A percentile compares a stretch with the other conserved stretches of the same genome.
Conservation (phyloP, 352 stramenopile genomes). For the Phytophthora pseudosyringae region DNA sequence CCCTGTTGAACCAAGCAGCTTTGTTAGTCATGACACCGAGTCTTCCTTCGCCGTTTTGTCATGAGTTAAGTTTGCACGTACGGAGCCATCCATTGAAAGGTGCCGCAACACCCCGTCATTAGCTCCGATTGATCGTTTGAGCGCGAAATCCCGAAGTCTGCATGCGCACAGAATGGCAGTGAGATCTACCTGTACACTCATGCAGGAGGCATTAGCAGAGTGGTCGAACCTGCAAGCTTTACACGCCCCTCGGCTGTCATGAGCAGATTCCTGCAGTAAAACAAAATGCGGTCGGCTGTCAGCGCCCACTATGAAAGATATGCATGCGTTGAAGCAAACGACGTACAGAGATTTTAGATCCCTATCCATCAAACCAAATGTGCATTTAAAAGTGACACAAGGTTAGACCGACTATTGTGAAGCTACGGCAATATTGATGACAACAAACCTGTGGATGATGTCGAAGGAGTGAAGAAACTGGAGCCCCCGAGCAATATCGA, state of each 20-base stretch:
- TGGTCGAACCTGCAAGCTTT: conserved; percentile 63
- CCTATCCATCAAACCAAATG: conserved; percentile 23
- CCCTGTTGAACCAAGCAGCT: conserved; percentile 34
- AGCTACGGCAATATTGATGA: not conserved
- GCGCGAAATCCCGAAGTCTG: conserved; percentile 83
- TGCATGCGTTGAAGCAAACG: not conserved
- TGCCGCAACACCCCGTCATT: conserved; percentile 83
- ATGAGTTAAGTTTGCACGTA: conserved; percentile 37
- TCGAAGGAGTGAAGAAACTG: conserved; percentile 85
- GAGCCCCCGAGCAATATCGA: conserved; percentile 72
- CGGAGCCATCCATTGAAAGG: conserved; percentile 87
- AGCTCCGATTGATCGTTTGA: conserved; percentile 52
- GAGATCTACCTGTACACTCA: not conserved
- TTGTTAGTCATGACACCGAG: not conserved
- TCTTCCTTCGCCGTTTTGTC: not conserved
- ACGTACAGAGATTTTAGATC: conserved; percentile 84
- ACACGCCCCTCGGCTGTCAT: conserved; percentile 74
- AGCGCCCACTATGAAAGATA: conserved; percentile 2
- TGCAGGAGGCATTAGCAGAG: not conserved
- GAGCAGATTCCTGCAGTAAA: conserved; percentile 63
- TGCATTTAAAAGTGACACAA: not conserved
- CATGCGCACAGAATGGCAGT: not conserved
- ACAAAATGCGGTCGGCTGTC: not conserved
- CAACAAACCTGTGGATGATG: conserved; percentile 73
- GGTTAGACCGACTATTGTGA: not conserved